Base-by-base conservation (phyloP, 2,329 filamentous ascomycete genomes). In the Aspergillus sp. region DNA sequence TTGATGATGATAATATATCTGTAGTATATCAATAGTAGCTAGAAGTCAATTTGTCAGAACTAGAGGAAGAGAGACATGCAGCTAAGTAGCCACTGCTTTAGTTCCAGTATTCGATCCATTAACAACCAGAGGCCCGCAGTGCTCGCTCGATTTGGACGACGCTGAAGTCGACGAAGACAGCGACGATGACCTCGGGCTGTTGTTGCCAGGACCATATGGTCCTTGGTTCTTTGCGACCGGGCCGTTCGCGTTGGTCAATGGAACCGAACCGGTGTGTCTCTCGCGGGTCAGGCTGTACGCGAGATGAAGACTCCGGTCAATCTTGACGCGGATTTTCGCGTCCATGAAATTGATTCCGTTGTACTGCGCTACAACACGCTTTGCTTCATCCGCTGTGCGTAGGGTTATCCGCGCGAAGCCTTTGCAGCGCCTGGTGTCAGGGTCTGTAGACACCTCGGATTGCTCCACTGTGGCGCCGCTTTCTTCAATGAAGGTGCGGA, bases 291-390 rank as follows among this genome's bases (percentile, higher is more conserved):
- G 36, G 28, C 23, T 60, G 19, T 60, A 48, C 28, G 59, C 41
- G 5, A 50, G n/a, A 32, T 50, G 61, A 7, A 65, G 58, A 15
- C 69, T 66, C 9, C 65, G 66, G 54, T 76, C 71, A 52, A 78
- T 61, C 52, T 70, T 67, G 6, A 78, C 72, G 30, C 70, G 65
- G 32, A 79, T 75, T 9, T 64, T 71, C 1, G 67, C 65, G 1
- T 73, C 74, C 58, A 71, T 70, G 55, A 78, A 74, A 5, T 63
- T 60, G 15, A 70, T 61, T 32, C 74, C 75, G 60, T 78, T 73
- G 55, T 74, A 72, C 52, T 71, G 65, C 1, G 61, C 60, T 19
- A 75, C 67, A 12, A 73, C 74, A n/a, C 68, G 67, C 55, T 72
- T 72, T 4, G 76, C 76, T 36, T 77, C 74, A 0, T 78, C 76